Conservation (phyloP, 2,329 filamentous ascomycete genomes). For the Penicillium aurantiogriseum region DNA sequence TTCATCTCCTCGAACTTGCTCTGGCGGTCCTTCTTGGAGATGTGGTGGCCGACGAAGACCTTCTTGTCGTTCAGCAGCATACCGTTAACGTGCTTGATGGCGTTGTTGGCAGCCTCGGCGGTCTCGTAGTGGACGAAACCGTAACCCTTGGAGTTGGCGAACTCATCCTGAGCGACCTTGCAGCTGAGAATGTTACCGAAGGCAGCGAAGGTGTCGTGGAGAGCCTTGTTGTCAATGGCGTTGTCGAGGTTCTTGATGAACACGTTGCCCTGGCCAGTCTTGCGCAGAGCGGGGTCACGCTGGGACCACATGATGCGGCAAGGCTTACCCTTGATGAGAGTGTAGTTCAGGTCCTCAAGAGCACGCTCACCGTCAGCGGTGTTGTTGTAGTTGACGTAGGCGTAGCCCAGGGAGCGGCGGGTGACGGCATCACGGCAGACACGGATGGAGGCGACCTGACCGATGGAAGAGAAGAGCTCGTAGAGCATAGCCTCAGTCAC, state of each 20-base stretch:
- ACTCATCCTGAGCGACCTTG: conserved; percentile 98
- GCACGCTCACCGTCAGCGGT: conserved; percentile 95
- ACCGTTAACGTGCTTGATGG: conserved; percentile 99
- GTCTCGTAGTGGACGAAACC: conserved; percentile 99
- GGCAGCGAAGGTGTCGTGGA: conserved; percentile 97
- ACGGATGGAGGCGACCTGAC: conserved; percentile 97
- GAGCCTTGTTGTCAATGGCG: conserved; percentile 99
- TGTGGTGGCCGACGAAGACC: conserved; percentile 98
- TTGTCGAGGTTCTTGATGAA: conserved; percentile 99
- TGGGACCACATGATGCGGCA: conserved; percentile 99
- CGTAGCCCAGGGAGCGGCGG: conserved; percentile 96
- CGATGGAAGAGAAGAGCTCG: conserved; percentile 99
- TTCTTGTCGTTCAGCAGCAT: conserved; percentile 99
- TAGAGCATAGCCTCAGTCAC: conserved; percentile 99
- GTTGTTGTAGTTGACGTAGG: conserved; percentile 99
- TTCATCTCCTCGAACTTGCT: conserved; percentile 99
- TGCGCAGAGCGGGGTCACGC: conserved; percentile 96
- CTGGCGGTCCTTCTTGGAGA: conserved; percentile 99
- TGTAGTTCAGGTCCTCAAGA: conserved; percentile 99
- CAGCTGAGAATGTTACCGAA: conserved; percentile 99
- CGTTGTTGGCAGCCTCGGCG: conserved; percentile 90
- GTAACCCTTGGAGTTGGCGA: conserved; percentile 95
- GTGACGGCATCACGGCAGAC: conserved; percentile 99
- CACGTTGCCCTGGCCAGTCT: conserved; percentile 98
- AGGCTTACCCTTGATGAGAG: conserved; percentile 94